These are phyloP conservation scores for Pseudogymnoascus sp. DNA, from an alignment of 2,329 filamentous ascomycete species.

Conservation along the genomic window DNA sequence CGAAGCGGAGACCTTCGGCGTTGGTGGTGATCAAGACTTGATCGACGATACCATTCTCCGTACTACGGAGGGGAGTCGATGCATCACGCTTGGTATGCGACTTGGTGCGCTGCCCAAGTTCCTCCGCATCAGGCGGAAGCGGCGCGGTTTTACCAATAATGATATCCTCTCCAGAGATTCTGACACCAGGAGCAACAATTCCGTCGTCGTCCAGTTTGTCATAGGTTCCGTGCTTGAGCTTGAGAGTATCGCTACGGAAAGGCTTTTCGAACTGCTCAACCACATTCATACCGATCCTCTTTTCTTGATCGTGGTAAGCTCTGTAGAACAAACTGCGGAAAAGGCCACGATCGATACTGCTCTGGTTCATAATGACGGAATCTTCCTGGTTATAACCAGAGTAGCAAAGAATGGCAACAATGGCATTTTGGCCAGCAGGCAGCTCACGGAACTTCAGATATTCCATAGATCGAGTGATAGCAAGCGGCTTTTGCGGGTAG, in stretches of 20 bases:
- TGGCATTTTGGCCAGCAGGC: constrained; percentile 94
- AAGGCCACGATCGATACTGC: constrained; percentile 91
- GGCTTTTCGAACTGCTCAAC: constrained; percentile 96
- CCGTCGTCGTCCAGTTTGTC: constrained; percentile 97
- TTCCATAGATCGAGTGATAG: constrained; percentile 96
- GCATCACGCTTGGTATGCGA: constrained; percentile 90
- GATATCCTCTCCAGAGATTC: constrained; percentile 95
- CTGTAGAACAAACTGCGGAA: constrained; percentile 98
- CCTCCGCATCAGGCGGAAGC: constrained; percentile 84
- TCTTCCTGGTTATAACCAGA: constrained; percentile 99
- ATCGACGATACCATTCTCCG: constrained; percentile 94
- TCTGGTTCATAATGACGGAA: constrained; percentile 99
- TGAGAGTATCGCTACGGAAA: constrained; percentile 76
- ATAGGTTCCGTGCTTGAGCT: constrained; percentile 90
- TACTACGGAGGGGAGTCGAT: constrained; percentile 87
- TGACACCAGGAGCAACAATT: constrained; percentile 85
- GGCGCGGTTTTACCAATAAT: constrained; percentile 98
- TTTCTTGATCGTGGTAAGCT: constrained; percentile 94
- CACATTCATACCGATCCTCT: constrained; percentile 86
- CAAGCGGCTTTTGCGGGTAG: constrained; percentile 95
- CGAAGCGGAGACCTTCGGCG: constrained; percentile 86
- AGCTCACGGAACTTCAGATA: constrained; percentile 97
- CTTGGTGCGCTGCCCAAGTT: constrained; percentile 85
- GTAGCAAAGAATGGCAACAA: constrained; percentile 95
- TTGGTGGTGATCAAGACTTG: constrained; percentile 91